A percentile compares a stretch with the other conserved stretches of the same genome.
phyloP scores from a whole-genome alignment of 1,139 yeast genomes.

The Cylindricascospora bacillispora region DNA sequence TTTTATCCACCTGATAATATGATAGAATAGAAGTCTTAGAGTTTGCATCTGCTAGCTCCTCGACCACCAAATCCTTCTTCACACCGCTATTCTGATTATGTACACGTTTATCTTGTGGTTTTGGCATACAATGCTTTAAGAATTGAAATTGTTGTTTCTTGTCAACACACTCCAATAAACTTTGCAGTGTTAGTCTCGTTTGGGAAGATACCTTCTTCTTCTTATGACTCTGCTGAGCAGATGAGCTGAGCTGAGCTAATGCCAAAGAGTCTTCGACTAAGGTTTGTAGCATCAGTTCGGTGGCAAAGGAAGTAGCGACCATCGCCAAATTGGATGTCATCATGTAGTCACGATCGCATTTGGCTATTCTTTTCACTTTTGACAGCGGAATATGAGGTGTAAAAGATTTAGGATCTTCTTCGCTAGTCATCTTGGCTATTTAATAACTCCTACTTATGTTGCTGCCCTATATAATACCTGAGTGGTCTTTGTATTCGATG shows the following conservation, averaged over 20 bases:
- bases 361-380: constrained; percentile 71
- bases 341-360: constrained; percentile 71
- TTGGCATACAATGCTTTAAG: too few species aligned
- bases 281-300: constrained; percentile 72
- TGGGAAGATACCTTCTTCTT: too few species aligned
- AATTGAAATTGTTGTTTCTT: constrained; percentile 58
- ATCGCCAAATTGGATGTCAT: constrained; percentile 72
- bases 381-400: constrained; percentile 48
- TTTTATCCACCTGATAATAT: too few species aligned
- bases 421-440: constrained; percentile 5
- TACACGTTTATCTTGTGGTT: too few species aligned
- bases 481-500: constrained; percentile 1
- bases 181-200: constrained; percentile 44
- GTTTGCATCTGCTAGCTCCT: too few species aligned
- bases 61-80: too few species aligned
- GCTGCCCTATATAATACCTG: neutral
- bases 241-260: constrained; percentile 16
- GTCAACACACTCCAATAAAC: constrained; percentile 60
- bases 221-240: constrained; percentile 5
- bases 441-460: constrained; percentile 1
- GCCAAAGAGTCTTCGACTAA: constrained; percentile 70
- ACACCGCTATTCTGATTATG: too few species aligned
- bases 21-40: too few species aligned
- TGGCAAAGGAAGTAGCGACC: constrained; percentile 74
- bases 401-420: too few species aligned